Evolutionary conservation across 2,329 filamentous ascomycete species (phyloP).

Genomic region (Leptoxyphium fumago): DNA sequence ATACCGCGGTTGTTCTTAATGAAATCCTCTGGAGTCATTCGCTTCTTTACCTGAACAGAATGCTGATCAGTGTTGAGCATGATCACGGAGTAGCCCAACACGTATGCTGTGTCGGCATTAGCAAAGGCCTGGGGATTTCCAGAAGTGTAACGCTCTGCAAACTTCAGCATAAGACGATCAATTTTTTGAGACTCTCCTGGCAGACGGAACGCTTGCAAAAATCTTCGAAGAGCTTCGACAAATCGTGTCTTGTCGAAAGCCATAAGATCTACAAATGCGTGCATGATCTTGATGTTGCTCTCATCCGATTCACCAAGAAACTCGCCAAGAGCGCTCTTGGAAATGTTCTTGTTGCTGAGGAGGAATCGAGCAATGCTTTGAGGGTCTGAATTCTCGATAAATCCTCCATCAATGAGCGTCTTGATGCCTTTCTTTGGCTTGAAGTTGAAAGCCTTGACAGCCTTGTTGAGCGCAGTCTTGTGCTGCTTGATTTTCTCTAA

Average conservation of each 20-base stretch:
- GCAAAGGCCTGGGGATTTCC: slow-evolving; percentile 96
- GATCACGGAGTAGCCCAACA: slow-evolving; percentile 91
- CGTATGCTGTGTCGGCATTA: slow-evolving; percentile 94
- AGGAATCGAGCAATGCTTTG: slow-evolving; percentile 77
- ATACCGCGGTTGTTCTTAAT: slow-evolving; percentile 99
- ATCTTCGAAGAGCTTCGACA: slow-evolving; percentile 79
- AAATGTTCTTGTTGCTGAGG: slow-evolving; percentile 63
- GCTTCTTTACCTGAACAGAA: slow-evolving; percentile 68
- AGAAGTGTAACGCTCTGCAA: slow-evolving; percentile 86
- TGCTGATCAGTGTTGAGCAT: slow-evolving; percentile 93
- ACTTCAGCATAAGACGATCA: slow-evolving; percentile 98
- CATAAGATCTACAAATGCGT: slow-evolving; percentile 92
- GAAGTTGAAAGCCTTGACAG: slow-evolving; percentile 87
- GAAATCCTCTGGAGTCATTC: slow-evolving; percentile 95
- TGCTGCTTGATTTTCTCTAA: slow-evolving; percentile 89
- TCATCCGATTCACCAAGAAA: slow-evolving; percentile 87
- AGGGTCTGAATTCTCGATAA: slow-evolving; percentile 66
- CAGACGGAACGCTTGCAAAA: slow-evolving; percentile 85
- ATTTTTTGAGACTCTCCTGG: slow-evolving; percentile 98
- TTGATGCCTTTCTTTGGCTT: slow-evolving; percentile 94
- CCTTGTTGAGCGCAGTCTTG: slow-evolving; percentile 84
- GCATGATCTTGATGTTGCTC: slow-evolving; percentile 93
- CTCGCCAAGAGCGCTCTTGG: slow-evolving; percentile 87
- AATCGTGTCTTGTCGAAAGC: slow-evolving; percentile 85
- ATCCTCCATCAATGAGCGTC: slow-evolving; percentile 65